Percentiles rank a stretch among this genome's conserved stretches.
phyloP scores from a whole-genome alignment of 2,329 filamentous ascomycete genomes.

The Davidsoniella virescens region DNA sequence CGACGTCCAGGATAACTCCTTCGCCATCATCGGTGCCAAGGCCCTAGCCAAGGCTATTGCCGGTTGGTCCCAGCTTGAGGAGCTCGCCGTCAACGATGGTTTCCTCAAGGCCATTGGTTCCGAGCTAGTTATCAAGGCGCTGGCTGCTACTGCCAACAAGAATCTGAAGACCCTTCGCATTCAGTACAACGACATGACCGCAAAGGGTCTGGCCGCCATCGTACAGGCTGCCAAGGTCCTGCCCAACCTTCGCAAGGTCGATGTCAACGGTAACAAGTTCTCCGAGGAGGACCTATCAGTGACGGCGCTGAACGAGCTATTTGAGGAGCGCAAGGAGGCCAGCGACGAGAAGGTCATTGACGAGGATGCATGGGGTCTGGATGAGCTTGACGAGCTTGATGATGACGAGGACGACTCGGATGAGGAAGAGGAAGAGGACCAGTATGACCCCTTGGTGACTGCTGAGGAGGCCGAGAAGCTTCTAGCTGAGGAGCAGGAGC shows the following conservation, averaged over 20 bases:
- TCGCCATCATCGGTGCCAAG: conserved; percentile 64
- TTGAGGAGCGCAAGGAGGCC: conserved; percentile 66
- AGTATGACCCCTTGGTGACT: conserved; percentile 35
- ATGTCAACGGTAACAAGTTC: conserved; percentile 94
- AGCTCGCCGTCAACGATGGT: conserved; percentile 81
- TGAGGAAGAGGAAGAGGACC: conserved; percentile 53
- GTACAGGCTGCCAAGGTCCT: conserved; percentile 52
- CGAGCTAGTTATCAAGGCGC: conserved; percentile 53
- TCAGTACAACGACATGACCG: conserved; percentile 89
- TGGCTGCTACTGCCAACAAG: conserved; percentile 59
- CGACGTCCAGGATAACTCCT: conserved; percentile 96
- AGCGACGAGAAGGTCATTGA: conserved; percentile 47
- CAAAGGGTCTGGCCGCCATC: conserved; percentile 55
- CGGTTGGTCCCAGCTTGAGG: conserved; percentile 58
- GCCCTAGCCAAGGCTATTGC: conserved; percentile 61
- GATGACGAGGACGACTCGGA: conserved; percentile 50
- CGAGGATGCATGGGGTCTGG: conserved; percentile 72
- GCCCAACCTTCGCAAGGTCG: conserved; percentile 65
- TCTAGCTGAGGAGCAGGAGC: conserved; percentile 48
- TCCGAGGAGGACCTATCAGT: conserved; percentile 66
- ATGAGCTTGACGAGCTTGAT: conserved; percentile 74
- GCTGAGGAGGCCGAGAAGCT: conserved; percentile 54
- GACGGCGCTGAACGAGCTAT: conserved; percentile 47
- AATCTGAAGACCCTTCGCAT: conserved; percentile 68
- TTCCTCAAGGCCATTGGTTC: conserved; percentile 65